Percentiles rank a stretch among this genome's conserved stretches.
Conservation (phyloP, 345 rosid genomes). For the Gynandropsis gynandra region DNA sequence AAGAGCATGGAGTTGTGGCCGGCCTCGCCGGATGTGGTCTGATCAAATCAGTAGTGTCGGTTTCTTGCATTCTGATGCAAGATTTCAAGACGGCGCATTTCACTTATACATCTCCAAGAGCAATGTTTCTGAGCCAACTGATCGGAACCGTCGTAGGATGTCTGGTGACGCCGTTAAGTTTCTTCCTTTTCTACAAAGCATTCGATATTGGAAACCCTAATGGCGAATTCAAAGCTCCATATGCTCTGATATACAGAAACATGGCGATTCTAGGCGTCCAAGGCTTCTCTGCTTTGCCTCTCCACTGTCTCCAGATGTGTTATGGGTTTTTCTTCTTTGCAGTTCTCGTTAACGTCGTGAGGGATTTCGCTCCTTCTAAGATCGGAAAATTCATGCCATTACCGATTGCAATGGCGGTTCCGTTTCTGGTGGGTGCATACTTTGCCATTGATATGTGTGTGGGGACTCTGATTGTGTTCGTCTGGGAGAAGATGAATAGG, state of each 20-base stretch:
- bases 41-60: slow-evolving; percentile 78
- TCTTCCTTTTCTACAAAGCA: slow-evolving; percentile 83
- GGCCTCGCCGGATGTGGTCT: slow-evolving; percentile 90
- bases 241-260: slow-evolving; percentile 78
- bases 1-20: slow-evolving; percentile 71
- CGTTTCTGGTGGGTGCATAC: slow-evolving; percentile 83
- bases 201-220: slow-evolving; percentile 86
- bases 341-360: slow-evolving; percentile 47
- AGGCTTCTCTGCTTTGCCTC: slow-evolving; percentile 37
- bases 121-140: slow-evolving; percentile 81
- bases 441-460: slow-evolving; percentile 84
- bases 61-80: slow-evolving; percentile 87
- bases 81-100: slow-evolving; percentile 86
- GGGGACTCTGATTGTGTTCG: slow-evolving; percentile 63
- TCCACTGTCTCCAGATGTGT: slow-evolving; percentile 35
- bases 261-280: slow-evolving; percentile 37
- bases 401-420: slow-evolving; percentile 85
- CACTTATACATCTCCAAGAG: slow-evolving; percentile 76
- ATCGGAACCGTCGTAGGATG: slow-evolving; percentile 77
- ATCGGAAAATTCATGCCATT: slow-evolving; percentile 79
- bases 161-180: slow-evolving; percentile 62
- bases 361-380: slow-evolving; percentile 53
- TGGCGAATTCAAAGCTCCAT: slow-evolving; percentile 87
- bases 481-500: slow-evolving; percentile 49
- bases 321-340: slow-evolving; percentile 77